These are phyloP conservation scores for Ascochyta clinopodiicola DNA, from an alignment of 2,329 filamentous ascomycete genomes.

Conservation along the genomic window DNA sequence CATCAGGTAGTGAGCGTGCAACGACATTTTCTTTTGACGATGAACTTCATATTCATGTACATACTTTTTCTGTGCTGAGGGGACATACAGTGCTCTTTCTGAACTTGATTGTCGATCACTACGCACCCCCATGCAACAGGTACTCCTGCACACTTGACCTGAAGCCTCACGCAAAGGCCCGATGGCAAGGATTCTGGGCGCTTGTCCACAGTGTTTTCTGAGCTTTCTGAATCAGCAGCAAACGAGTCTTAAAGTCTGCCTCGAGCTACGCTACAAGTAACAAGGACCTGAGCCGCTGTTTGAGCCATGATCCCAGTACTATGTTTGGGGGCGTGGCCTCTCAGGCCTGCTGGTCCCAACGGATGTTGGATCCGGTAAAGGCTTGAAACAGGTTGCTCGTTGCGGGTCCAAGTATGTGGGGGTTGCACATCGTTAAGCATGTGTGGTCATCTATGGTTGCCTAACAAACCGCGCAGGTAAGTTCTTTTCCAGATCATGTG, in stretches of 20 bases:
- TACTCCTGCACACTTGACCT: background rate
- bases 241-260: background rate
- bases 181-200: background rate
- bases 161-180: background rate
- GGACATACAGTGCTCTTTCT: background rate
- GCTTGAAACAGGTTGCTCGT: background rate
- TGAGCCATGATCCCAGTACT: background rate
- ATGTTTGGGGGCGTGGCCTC: background rate
- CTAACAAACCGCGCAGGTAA: background rate
- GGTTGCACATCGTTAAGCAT: background rate
- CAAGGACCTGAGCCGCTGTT: background rate
- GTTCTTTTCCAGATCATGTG: background rate
- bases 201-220: background rate
- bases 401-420: background rate
- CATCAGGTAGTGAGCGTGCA: background rate
- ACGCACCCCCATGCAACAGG: conserved; percentile 1
- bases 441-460: background rate
- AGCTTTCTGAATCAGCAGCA: background rate
- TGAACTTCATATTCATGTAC: background rate
- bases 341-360: background rate
- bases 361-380: background rate
- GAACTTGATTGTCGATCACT: conserved; percentile 5
- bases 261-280: background rate
- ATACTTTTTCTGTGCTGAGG: background rate
- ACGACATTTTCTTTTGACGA: background rate